Evolutionary conservation across 805 yeast genomes (phyloP), one percentile per base, ranked within the genome.

Genomic region (Nakazawaea holstii): DNA sequence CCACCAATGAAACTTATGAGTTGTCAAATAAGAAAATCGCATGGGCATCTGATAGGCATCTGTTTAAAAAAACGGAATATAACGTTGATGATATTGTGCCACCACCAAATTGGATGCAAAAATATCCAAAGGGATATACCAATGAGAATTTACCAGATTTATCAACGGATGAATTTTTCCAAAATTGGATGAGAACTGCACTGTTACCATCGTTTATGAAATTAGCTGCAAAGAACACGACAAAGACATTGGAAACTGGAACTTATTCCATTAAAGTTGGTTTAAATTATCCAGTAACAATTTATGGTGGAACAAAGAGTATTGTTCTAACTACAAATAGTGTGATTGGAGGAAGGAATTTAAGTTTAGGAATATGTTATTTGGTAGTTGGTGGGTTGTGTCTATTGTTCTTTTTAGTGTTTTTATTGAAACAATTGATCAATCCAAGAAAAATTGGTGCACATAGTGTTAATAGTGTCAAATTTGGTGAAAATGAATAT

Each of bases 131-230:
- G 50, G 98, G 98, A 0, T 92, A 94, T 67, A 88, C 85, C n/a
- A 82, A 77, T 31, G 79, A 78, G 6, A 89, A 88, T 62, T 56
- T 92, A 51, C 96, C 95, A 2, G 84, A 87, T 59, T 61, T 92
- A 41, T 74, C 87, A 2, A 61, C 67, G 33, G 82, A 94, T 89
- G 92, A 88, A 60, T 82, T 82, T 54, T 77, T 92, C 56, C 96
- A 90, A 70, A 92, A 90, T 64, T 92, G 99, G 99, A 92, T 92
- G 97, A 80, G 95, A 58, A 90, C 97, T 1, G 96, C 98, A 0
- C 97, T 95, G 0, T 71, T 92, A 52, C 95, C 98, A 27, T 79
- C 84, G 10, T 92, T 94, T 60, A 81, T 85, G 72, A 92, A 94
- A 61, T 67, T 90, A 33, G 91, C 90, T 37, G 75, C 84, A 40